These are phyloP conservation scores for Zoysia pacifica DNA, from an alignment of 176 grass and related monocot genomes.

Conservation along the genomic window DNA sequence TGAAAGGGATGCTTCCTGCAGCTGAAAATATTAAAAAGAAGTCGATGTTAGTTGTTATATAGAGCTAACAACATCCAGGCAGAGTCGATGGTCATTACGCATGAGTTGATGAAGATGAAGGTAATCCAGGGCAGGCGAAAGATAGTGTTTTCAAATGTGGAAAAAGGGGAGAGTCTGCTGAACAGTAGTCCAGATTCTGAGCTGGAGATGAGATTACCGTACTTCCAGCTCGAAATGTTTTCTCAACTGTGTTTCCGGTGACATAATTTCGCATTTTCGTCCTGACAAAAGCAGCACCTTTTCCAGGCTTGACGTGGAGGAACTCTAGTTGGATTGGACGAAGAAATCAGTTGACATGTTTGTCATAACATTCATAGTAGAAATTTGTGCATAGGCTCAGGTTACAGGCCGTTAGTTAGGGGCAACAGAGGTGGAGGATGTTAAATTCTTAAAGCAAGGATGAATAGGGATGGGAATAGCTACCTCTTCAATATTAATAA, in stretches of 20 bases:
- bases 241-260: constrained; percentile 93
- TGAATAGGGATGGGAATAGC: no score
- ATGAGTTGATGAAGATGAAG: neutral
- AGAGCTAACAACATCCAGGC: neutral
- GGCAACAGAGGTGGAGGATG: neutral
- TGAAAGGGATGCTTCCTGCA: constrained; percentile 75
- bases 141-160: neutral
- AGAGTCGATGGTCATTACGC: neutral
- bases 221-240: constrained; percentile 99
- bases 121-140: neutral
- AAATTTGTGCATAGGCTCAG: neutral
- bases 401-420: neutral
- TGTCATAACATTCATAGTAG: neutral
- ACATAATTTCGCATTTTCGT: constrained; percentile 91
- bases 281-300: constrained; percentile 96
- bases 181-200: neutral
- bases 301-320: constrained; percentile 97
- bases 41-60: constrained; percentile 4
- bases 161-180: neutral
- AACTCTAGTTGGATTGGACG: constrained; percentile 62
- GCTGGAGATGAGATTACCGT: constrained; percentile 64
- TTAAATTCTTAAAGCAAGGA: no score
- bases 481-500: no score
- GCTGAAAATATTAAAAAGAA: constrained; percentile 43
- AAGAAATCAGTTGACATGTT: neutral